Evolutionary conservation across 2,329 filamentous ascomycete genomes (phyloP).

Genomic region (Diaporthe eres): DNA sequence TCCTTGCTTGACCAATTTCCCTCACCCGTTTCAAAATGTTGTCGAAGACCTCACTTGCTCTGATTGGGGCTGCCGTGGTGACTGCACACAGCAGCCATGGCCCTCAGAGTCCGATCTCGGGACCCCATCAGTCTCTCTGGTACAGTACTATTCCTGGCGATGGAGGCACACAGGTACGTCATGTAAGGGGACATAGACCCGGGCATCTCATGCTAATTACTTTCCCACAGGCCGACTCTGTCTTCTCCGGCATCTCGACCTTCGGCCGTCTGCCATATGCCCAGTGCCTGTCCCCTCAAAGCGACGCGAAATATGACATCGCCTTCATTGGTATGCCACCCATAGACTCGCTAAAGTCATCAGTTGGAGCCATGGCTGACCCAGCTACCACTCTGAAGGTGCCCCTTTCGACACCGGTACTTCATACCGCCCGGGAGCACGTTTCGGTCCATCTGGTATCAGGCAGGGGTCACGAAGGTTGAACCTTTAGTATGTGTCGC

Average conservation of each 20-base stretch:
- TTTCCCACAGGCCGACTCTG: conserved; percentile 78
- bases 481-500: conserved; percentile 82
- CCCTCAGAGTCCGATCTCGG: conserved; percentile 71
- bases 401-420: conserved; percentile 90
- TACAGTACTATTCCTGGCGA: conserved; percentile 88
- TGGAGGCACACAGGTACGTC: conserved; percentile 81
- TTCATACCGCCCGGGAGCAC: conserved; percentile 85
- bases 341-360: no score
- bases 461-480: conserved; percentile 88
- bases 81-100: conserved; percentile 72
- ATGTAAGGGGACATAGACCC: not conserved
- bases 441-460: conserved; percentile 88
- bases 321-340: conserved; percentile 79
- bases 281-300: conserved; percentile 77
- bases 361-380: not conserved
- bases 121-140: conserved; percentile 83
- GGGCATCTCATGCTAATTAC: not conserved
- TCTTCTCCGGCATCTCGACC: conserved; percentile 90
- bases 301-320: conserved; percentile 83
- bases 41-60: conserved; percentile 49
- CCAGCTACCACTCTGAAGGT: conserved; percentile 57
- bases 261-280: conserved; percentile 85
- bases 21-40: conserved; percentile 47
- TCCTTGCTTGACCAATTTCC: not conserved
- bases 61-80: conserved; percentile 64